A percentile compares a stretch with the other conserved stretches of the same genome.
Conservation (phyloP, 208 protist genomes). For the Acanthamoeba lenticulata region DNA sequence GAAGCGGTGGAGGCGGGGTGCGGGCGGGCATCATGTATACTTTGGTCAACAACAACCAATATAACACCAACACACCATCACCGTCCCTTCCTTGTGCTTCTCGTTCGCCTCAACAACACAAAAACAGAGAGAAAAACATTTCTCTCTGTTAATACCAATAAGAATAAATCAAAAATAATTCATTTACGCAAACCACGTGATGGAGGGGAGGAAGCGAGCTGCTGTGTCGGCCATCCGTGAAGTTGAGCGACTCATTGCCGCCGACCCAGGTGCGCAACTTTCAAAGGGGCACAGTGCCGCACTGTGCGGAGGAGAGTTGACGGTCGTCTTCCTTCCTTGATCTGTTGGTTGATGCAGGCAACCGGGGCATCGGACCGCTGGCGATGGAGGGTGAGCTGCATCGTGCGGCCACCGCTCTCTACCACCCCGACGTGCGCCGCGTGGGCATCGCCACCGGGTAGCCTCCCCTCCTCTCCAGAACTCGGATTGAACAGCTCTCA, state of each 20-base stretch:
- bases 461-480: neutral
- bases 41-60: neutral
- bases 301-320: neutral
- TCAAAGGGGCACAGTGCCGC: too few relatives aligned
- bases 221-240: neutral
- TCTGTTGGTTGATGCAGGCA: too few relatives aligned
- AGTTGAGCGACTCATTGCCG: slow-evolving; percentile 30
- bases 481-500: neutral
- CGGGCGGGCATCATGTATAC: neutral
- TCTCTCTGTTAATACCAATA: neutral
- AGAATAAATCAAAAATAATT: neutral
- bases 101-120: neutral
- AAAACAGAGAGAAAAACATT: neutral
- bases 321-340: too few relatives aligned
- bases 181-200: neutral
- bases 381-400: slow-evolving; percentile 30
- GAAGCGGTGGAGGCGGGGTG: neutral
- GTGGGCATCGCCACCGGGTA: slow-evolving; percentile 45
- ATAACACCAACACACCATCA: neutral
- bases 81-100: neutral
- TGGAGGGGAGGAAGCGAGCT: neutral
- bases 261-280: neutral
- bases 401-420: neutral
- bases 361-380: slow-evolving; percentile 40
- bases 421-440: neutral